These are phyloP conservation scores for Auxenochlorella pyrenoidosa DNA, from an alignment of 139 green algal species.

Conservation along the genomic window DNA sequence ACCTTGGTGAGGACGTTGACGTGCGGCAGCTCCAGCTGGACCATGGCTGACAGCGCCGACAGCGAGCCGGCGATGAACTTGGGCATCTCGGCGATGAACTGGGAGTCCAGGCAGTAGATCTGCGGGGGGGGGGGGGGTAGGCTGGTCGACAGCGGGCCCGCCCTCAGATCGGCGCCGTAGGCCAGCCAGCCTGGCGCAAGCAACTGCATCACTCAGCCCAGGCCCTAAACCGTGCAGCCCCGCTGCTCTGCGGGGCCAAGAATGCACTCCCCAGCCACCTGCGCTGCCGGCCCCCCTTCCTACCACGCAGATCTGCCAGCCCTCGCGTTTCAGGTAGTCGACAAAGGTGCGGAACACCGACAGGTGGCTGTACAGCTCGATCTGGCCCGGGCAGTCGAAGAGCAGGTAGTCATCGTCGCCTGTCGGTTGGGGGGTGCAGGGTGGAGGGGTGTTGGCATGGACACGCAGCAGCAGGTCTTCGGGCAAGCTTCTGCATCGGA, in stretches of 20 bases:
- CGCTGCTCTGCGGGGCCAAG: no score
- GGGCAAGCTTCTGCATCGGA: no score
- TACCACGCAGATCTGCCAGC: constrained; percentile 64
- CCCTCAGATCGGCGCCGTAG: no score
- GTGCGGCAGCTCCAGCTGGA: constrained; percentile 97
- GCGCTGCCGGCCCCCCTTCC: background rate
- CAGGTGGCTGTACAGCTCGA: constrained; percentile 98
- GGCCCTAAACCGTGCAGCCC: no score
- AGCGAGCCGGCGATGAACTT: constrained; percentile 89
- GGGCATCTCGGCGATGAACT: constrained; percentile 86
- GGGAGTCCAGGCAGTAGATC: constrained; percentile 96
- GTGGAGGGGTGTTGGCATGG: no score
- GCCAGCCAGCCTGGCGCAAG: no score
- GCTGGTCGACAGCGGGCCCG: no score
- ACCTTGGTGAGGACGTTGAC: constrained; percentile 98
- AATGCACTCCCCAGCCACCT: no score
- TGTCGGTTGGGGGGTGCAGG: background rate
- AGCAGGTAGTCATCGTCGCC: constrained; percentile 98
- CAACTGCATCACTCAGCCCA: no score
- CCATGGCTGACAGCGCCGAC: constrained; percentile 91
- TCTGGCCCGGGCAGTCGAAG: constrained; percentile 97
- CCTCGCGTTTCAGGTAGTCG: constrained; percentile 79
- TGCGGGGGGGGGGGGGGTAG: background rate
- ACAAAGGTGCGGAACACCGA: constrained; percentile 88
- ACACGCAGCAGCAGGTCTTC: background rate